Conservation (phyloP, 1,284 basidiomycete species). For the Sporisorium scitamineum region DNA sequence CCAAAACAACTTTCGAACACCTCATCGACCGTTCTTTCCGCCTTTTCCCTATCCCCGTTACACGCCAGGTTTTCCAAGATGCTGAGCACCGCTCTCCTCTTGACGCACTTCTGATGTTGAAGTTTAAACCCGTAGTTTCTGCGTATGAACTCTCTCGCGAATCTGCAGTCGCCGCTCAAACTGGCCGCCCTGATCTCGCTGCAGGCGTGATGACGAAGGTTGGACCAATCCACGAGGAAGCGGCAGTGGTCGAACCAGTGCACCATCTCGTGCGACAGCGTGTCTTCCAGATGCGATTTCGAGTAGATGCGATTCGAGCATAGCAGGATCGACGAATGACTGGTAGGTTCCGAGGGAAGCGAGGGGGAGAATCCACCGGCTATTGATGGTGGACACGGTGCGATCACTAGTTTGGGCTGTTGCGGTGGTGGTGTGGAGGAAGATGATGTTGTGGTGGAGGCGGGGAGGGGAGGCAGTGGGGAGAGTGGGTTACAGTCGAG, state of each 20-base stretch:
- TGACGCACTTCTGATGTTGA: constrained; percentile 88
- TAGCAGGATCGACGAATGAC: constrained; percentile 57
- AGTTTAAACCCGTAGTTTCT: constrained; percentile 80
- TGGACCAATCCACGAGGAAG: constrained; percentile 91
- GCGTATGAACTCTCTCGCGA: constrained; percentile 16
- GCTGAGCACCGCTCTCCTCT: constrained; percentile 84
- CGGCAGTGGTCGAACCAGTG: constrained; percentile 95
- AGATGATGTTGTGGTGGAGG: background rate
- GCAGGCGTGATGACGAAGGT: constrained; percentile 93
- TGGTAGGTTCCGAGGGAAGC: constrained; percentile 33
- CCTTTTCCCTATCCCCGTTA: constrained; percentile 77
- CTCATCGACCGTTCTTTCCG: constrained; percentile 90
- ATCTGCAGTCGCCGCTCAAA: constrained; percentile 73
- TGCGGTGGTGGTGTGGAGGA: background rate
- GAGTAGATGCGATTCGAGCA: constrained; percentile 72
- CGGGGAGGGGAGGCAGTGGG: constrained; percentile 7
- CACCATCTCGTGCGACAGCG: constrained; percentile 91
- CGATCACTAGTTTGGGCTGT: constrained; percentile 57
- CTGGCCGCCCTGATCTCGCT: constrained; percentile 95
- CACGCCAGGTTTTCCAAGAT: constrained; percentile 86
- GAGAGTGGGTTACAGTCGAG: constrained; percentile 61
- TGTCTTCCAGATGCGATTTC: constrained; percentile 90
- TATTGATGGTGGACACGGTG: constrained; percentile 54
- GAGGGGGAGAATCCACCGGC: constrained; percentile 65
- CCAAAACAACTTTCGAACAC: constrained; percentile 96